Evolutionary conservation across 192 early-diverging fungal genomes (phyloP).

Genomic region (Radiomyces spectabilis): DNA sequence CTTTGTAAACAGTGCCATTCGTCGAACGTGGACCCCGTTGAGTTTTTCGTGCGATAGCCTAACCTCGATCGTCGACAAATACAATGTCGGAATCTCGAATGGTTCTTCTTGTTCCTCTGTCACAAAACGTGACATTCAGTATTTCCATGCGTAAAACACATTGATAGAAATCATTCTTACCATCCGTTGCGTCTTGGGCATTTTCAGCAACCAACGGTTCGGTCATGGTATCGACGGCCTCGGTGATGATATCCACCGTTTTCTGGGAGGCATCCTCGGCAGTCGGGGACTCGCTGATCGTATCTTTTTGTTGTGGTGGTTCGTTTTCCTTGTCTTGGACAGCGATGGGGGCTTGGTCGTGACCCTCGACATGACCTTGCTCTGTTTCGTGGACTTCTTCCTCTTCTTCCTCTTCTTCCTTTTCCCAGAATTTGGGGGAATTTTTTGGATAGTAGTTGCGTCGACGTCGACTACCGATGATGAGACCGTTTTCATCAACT

Average conservation of each 20-base stretch:
- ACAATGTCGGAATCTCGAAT: constrained; percentile 24
- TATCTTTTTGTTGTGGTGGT: too few relatives aligned
- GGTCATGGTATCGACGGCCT: too few relatives aligned
- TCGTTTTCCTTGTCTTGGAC: too few relatives aligned
- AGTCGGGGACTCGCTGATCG: too few relatives aligned
- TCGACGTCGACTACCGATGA: constrained; percentile 23
- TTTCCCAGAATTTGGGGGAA: constrained; percentile 33
- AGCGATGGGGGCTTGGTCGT: constrained; percentile 4
- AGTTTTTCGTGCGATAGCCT: constrained; percentile 8
- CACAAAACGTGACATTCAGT: too few relatives aligned
- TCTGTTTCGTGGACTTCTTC: background rate
- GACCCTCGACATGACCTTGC: background rate
- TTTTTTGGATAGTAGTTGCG: constrained; percentile 18
- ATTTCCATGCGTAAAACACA: too few relatives aligned
- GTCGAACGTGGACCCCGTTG: constrained; percentile 27
- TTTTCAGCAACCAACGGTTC: too few relatives aligned
- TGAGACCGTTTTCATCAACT: constrained; percentile 16
- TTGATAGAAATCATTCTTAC: too few relatives aligned
- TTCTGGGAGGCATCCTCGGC: too few relatives aligned
- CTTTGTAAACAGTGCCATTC: constrained; percentile 37
- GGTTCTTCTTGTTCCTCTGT: constrained; percentile 9
- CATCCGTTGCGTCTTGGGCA: too few relatives aligned
- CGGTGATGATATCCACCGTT: too few relatives aligned
- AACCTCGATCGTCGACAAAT: constrained; percentile 25
- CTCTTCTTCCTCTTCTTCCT: background rate